Conservation (phyloP, 192 early-diverging fungal species). For the Backusella tuberculispora region DNA sequence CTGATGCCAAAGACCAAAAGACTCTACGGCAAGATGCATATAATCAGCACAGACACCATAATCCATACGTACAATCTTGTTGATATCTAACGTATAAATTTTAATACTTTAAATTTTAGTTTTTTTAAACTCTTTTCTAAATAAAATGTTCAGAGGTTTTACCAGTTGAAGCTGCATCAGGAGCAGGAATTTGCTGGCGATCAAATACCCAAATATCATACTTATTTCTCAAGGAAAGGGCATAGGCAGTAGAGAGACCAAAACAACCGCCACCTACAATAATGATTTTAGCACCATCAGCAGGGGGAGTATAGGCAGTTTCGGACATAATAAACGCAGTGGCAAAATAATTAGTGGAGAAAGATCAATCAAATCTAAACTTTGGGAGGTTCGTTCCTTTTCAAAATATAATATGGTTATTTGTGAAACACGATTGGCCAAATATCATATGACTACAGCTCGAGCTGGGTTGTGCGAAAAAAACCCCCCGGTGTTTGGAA, state of each 20-base stretch:
- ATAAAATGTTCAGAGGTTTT: background rate
- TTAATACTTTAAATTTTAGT: background rate
- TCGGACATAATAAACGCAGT: background rate
- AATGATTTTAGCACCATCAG: conserved; percentile 18
- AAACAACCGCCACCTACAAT: conserved; percentile 41
- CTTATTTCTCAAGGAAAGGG: conserved; percentile 20
- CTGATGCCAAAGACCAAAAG: conserved; percentile 28
- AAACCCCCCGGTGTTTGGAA: too few species aligned
- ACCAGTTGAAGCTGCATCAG: conserved; percentile 38
- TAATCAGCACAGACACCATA: conserved; percentile 25
- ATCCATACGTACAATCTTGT: conserved; percentile 32
- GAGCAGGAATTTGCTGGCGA: conserved; percentile 27
- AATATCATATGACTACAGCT: background rate
- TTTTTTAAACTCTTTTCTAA: background rate
- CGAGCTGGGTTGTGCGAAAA: too few species aligned
- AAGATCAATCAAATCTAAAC: background rate
- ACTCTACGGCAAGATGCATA: conserved; percentile 22
- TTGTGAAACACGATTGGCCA: background rate
- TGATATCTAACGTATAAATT: conserved; percentile 23
- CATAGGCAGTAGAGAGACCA: conserved; percentile 35
- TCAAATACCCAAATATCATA: conserved; percentile 32
- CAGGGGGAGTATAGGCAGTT: conserved; percentile 8
- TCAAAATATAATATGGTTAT: background rate
- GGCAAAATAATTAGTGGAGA: background rate
- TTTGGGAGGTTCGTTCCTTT: background rate